Conservation (phyloP, 2,329 filamentous ascomycete species). For the Akanthomyces uredinophilus region DNA sequence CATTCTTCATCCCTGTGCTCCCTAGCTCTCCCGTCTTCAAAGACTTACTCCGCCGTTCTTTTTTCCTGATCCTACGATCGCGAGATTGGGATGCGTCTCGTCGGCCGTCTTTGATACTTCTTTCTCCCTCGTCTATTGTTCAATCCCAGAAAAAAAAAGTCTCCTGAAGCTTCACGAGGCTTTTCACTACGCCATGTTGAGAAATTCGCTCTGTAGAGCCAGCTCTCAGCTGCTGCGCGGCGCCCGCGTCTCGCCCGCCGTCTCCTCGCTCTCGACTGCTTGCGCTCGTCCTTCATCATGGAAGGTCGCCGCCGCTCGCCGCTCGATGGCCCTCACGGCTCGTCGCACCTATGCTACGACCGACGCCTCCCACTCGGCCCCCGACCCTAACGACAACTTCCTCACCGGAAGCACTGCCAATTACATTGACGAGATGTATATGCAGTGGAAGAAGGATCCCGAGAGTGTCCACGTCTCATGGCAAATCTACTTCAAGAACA, state of each 20-base stretch:
- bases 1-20: constrained; percentile 16
- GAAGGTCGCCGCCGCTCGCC: constrained; percentile 42
- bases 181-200: constrained; percentile 59
- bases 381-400: constrained; percentile 91
- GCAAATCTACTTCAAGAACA: constrained; percentile 99
- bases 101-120: constrained; percentile 21
- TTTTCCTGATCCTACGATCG: constrained; percentile 27
- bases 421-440: constrained; percentile 99
- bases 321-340: constrained; percentile 43
- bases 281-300: constrained; percentile 37
- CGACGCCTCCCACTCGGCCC: constrained; percentile 45
- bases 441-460: constrained; percentile 93
- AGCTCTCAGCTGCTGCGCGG: constrained; percentile 57
- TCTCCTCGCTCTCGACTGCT: constrained; percentile 39
- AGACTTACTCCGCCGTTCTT: constrained; percentile 48
- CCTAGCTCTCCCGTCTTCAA: constrained; percentile 20
- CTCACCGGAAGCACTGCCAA: constrained; percentile 94
- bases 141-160: constrained; percentile 6
- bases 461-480: constrained; percentile 94
- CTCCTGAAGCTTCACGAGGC: constrained; percentile 17
- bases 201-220: constrained; percentile 61
- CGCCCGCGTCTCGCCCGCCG: constrained; percentile 43
- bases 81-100: constrained; percentile 29
- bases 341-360: constrained; percentile 50
- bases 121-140: constrained; percentile 7